These are phyloP conservation scores for Simmondsia chinensis DNA, from an alignment of 148 eudicot species.

Conservation along the genomic window DNA sequence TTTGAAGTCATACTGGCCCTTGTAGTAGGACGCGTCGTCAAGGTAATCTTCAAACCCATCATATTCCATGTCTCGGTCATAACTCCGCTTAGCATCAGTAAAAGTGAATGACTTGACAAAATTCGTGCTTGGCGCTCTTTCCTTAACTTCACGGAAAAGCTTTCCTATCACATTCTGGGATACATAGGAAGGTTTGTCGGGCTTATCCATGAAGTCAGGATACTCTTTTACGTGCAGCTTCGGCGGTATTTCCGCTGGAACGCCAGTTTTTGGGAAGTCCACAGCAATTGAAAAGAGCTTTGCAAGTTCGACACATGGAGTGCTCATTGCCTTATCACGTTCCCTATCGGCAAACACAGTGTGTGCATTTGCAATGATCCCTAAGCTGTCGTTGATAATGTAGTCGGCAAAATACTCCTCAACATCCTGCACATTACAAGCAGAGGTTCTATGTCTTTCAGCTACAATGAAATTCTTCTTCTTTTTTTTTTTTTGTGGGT, in stretches of 20 bases:
- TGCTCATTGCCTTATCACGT: constrained; percentile 37
- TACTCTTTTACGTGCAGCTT: constrained; percentile 34
- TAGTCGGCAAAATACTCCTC: constrained; percentile 66
- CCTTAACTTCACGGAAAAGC: constrained; percentile 30
- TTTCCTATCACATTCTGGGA: constrained; percentile 32
- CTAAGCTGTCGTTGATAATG: constrained; percentile 67
- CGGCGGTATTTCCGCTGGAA: constrained; percentile 54
- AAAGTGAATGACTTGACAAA: constrained; percentile 14
- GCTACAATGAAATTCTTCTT: no score
- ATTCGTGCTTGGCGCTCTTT: constrained; percentile 20
- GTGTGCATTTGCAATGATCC: constrained; percentile 74
- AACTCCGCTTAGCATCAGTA: constrained; percentile 15
- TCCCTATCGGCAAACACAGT: constrained; percentile 59
- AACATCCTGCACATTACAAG: constrained; percentile 40
- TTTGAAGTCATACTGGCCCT: constrained; percentile 30
- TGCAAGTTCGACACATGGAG: constrained; percentile 55
- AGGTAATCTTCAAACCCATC: constrained; percentile 29
- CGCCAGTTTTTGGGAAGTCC: constrained; percentile 78
- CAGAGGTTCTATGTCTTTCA: background rate
- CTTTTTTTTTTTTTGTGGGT: no score
- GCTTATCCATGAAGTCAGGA: constrained; percentile 57
- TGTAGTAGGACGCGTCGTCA: constrained; percentile 24
- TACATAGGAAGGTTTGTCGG: constrained; percentile 30
- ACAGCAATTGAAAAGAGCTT: constrained; percentile 61
- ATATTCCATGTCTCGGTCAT: constrained; percentile 34